Conservation (phyloP, 768 basidiomycete genomes). For the Lactarius sp. region DNA sequence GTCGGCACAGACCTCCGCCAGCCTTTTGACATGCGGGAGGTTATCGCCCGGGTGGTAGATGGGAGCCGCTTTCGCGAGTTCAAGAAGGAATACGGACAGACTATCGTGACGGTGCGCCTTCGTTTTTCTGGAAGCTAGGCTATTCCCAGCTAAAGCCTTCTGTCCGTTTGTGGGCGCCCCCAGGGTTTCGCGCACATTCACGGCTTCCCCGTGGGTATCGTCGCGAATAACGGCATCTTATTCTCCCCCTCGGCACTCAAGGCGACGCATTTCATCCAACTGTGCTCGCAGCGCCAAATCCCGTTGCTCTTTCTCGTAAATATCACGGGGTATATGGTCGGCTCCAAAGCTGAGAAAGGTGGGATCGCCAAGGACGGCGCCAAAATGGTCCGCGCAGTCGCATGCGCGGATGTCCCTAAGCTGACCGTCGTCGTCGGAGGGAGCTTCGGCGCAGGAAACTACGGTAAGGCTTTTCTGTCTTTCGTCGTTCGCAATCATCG, state of each 20-base stretch:
- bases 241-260: constrained; percentile 93
- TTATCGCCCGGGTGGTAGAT: constrained; percentile 88
- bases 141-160: neutral
- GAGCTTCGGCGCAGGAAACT: constrained; percentile 93
- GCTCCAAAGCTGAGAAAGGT: constrained; percentile 89
- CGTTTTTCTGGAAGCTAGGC: neutral
- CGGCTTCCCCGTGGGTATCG: constrained; percentile 85
- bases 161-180: neutral
- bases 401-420: constrained; percentile 92
- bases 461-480: constrained; percentile 48
- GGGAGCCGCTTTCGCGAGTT: constrained; percentile 91
- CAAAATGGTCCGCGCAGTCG: constrained; percentile 95
- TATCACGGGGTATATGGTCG: constrained; percentile 98
- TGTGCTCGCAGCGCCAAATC: constrained; percentile 87
- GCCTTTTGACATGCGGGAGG: constrained; percentile 89
- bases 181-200: constrained; percentile 88
- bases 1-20: constrained; percentile 88
- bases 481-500: constrained; percentile 9
- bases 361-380: constrained; percentile 96
- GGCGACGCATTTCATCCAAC: constrained; percentile 91
- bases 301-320: constrained; percentile 93
- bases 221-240: constrained; percentile 92
- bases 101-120: constrained; percentile 75
- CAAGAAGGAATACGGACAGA: constrained; percentile 92
- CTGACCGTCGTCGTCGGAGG: constrained; percentile 90